phyloP scores from a whole-genome alignment of 179 eudicot species.

The Heliamphora pulchella region DNA sequence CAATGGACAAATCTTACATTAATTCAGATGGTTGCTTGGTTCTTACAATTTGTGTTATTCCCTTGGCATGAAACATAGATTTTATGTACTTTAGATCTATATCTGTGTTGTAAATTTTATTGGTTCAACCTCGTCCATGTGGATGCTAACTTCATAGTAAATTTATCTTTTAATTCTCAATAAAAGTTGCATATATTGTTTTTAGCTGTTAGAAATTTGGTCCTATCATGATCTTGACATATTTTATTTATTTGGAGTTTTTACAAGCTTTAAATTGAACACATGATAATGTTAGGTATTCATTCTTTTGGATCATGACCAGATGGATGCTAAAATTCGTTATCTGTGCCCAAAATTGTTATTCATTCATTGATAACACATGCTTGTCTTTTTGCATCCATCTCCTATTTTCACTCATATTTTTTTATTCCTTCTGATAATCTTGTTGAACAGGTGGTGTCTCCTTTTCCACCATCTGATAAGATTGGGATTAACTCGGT shows the following conservation, averaged over 20 bases:
- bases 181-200: background rate
- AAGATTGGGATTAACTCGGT: slow-evolving; percentile 95
- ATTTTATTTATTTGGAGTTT: background rate
- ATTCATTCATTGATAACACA: background rate
- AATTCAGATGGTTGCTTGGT: background rate
- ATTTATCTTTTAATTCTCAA: background rate
- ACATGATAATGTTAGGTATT: background rate
- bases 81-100: background rate
- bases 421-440: background rate
- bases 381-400: background rate
- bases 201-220: background rate
- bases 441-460: slow-evolving; percentile 52
- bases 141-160: background rate
- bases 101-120: background rate
- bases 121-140: background rate
- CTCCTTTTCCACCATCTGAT: slow-evolving; percentile 95
- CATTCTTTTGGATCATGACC: background rate
- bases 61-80: background rate
- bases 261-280: background rate
- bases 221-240: background rate
- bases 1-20: too few relatives aligned
- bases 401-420: background rate
- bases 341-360: too few relatives aligned
- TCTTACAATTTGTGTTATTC: background rate
- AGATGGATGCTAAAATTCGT: background rate